These are phyloP conservation scores for Puccinia triticina DNA, from an alignment of 1,284 basidiomycete species.

Conservation along the genomic window DNA sequence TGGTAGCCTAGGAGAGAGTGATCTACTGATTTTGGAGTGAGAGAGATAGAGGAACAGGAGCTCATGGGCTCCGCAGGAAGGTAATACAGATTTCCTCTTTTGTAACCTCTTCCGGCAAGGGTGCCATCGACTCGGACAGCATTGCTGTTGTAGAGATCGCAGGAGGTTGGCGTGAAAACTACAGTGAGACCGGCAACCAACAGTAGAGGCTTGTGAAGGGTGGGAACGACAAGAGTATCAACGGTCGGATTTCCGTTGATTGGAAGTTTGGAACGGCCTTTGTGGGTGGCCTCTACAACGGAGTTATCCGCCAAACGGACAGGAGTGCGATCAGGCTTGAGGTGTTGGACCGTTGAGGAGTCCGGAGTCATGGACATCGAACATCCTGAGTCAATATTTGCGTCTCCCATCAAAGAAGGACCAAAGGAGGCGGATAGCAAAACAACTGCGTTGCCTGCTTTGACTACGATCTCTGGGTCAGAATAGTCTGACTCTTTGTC, in stretches of 20 bases:
- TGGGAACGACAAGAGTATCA: background rate
- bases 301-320: background rate
- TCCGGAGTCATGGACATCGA: background rate
- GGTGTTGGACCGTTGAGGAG: background rate
- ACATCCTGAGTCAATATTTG: conserved; percentile 11
- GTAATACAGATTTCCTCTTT: background rate
- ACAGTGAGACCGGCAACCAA: background rate
- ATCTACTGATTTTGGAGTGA: background rate
- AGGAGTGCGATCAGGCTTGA: background rate
- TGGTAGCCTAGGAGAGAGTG: too few relatives aligned
- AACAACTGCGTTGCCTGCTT: too few relatives aligned
- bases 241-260: background rate
- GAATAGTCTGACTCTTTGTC: too few relatives aligned
- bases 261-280: background rate
- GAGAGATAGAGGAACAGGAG: background rate
- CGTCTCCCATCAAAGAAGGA: too few relatives aligned
- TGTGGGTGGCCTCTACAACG: background rate
- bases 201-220: background rate
- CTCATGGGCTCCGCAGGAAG: background rate
- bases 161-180: background rate
- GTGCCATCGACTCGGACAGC: background rate
- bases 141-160: background rate
- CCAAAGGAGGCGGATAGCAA: too few relatives aligned
- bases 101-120: background rate
- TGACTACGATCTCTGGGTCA: too few relatives aligned